These are phyloP conservation scores for Alternaria longipes DNA, from an alignment of 2,329 filamentous ascomycete species.

Conservation along the genomic window DNA sequence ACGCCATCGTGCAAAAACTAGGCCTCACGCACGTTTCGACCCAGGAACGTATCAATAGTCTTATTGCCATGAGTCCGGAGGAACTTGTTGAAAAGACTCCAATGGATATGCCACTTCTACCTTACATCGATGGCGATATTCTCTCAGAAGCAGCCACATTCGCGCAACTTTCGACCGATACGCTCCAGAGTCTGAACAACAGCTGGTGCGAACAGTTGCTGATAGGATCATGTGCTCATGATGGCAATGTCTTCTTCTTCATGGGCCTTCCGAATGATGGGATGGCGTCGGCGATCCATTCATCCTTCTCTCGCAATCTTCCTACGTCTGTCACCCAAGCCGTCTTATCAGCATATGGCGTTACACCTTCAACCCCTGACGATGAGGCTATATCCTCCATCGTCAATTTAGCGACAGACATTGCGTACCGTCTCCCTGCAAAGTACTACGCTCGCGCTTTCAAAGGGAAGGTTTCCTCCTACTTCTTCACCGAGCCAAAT, in stretches of 20 bases:
- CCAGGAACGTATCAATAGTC: conserved; percentile 53
- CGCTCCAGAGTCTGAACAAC: not conserved
- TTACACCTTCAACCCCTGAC: conserved; percentile 46
- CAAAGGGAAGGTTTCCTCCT: conserved; percentile 27
- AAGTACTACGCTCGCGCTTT: conserved; percentile 47
- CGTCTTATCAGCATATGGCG: conserved; percentile 51
- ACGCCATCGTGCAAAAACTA: conserved; percentile 28
- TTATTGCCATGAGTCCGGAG: conserved; percentile 45
- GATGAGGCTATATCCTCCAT: conserved; percentile 50
- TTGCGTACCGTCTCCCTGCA: conserved; percentile 55
- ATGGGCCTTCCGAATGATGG: conserved; percentile 29
- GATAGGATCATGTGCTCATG: conserved; percentile 57
- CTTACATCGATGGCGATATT: conserved; percentile 56
- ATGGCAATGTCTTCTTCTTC: conserved; percentile 43
- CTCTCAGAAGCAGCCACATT: conserved; percentile 36
- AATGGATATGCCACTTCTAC: conserved; percentile 44
- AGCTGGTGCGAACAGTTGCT: conserved; percentile 57
- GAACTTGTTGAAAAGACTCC: conserved; percentile 53
- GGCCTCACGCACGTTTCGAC: conserved; percentile 46
- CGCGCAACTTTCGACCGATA: conserved; percentile 3
- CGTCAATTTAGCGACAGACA: conserved; percentile 55
- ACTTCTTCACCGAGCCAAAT: conserved; percentile 36
- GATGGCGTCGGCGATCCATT: conserved; percentile 38
- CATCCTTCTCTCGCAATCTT: conserved; percentile 39
- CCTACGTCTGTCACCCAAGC: conserved; percentile 11